Evolutionary conservation across 371 early-diverging fungal species (phyloP).

Genomic region (Antonospora locustae): DNA sequence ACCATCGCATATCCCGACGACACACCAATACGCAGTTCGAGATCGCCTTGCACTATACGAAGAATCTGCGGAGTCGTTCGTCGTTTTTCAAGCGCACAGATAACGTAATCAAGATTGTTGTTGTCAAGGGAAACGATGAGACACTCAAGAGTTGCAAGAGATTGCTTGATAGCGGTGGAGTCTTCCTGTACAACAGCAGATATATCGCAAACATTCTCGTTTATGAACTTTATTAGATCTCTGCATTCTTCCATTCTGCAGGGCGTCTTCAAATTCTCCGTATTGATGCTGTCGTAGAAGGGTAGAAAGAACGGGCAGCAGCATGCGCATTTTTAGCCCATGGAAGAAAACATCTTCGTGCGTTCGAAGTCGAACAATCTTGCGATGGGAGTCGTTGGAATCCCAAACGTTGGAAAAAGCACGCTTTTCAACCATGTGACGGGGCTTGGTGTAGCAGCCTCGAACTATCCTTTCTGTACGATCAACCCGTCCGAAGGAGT

Average conservation of each 20-base stretch:
- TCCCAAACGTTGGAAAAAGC: constrained; percentile 92
- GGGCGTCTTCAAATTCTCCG: constrained; percentile 55
- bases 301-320: not conserved
- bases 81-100: not conserved
- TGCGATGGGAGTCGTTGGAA: constrained; percentile 81
- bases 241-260: constrained; percentile 53
- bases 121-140: not conserved
- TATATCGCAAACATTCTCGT: not conserved
- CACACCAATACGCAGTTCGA: not conserved
- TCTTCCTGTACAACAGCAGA: constrained; percentile 4
- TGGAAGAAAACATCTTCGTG: too few species aligned
- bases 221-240: constrained; percentile 11
- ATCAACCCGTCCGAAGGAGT: constrained; percentile 46
- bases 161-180: not conserved
- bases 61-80: not conserved
- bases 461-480: constrained; percentile 62
- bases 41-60: not conserved
- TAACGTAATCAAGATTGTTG: not conserved
- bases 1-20: too few species aligned
- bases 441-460: constrained; percentile 67
- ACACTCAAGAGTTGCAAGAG: not conserved
- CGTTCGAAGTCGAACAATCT: constrained; percentile 67
- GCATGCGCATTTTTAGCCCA: not conserved
- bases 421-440: constrained; percentile 89
- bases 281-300: not conserved